phyloP scores from a whole-genome alignment of 306 rosid genomes.

The Glycine soja region DNA sequence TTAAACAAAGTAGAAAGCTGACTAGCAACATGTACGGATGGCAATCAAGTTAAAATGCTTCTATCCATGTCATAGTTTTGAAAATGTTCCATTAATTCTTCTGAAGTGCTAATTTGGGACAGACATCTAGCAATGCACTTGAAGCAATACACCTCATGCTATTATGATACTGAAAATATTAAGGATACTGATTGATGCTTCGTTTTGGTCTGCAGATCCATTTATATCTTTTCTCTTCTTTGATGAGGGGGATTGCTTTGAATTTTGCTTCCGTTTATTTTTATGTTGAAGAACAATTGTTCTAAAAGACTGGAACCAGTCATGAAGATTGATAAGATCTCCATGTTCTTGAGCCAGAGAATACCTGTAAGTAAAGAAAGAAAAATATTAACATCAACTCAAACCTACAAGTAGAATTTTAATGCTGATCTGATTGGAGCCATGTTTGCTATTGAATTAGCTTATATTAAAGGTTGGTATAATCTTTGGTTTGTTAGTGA shows the following conservation, averaged over 20 bases:
- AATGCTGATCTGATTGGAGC: too few species aligned
- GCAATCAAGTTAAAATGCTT: conserved; percentile 12
- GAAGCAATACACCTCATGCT: conserved; percentile 5
- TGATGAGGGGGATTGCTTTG: conserved; percentile 64
- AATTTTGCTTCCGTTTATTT: conserved; percentile 63
- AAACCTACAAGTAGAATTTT: too few species aligned
- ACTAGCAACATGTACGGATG: too few species aligned
- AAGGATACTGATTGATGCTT: conserved; percentile 95
- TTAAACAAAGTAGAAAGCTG: too few species aligned
- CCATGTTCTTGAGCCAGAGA: conserved; percentile 90
- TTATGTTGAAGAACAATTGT: conserved; percentile 56
- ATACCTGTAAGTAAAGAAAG: conserved; percentile 59
- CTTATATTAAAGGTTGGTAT: too few species aligned
- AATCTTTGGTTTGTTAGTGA: too few species aligned
- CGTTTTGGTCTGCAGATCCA: conserved; percentile 64
- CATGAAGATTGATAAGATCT: conserved; percentile 95
- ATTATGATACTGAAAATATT: conserved; percentile 35
- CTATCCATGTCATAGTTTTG: too few species aligned
- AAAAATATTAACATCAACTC: too few species aligned
- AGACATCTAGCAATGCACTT: conserved; percentile 28
- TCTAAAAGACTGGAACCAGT: conserved; percentile 91
- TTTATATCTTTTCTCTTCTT: conserved; percentile 68
- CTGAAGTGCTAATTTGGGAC: conserved; percentile 8
- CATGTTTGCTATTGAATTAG: too few species aligned
- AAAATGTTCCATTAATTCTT: background rate